Percentiles rank a stretch among this genome's conserved stretches.
phyloP scores from a whole-genome alignment of 192 early-diverging fungal species.

The Paraglomus brasilianum region DNA sequence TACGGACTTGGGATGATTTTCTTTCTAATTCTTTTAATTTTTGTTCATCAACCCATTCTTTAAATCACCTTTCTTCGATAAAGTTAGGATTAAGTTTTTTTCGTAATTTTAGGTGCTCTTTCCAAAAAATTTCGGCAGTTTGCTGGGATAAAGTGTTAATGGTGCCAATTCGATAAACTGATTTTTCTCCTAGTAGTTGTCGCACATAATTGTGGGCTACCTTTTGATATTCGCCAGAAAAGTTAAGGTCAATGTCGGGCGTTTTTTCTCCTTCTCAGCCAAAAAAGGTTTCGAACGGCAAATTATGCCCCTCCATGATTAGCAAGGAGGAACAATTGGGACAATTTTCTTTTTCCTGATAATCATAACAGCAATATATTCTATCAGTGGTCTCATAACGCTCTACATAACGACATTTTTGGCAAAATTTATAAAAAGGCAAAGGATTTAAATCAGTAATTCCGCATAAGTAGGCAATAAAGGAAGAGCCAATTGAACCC shows the following conservation, averaged over 20 bases:
- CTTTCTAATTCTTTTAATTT: no score
- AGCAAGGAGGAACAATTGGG: neutral
- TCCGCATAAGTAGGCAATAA: neutral
- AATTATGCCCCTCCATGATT: constrained; percentile 8
- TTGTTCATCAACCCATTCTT: no score
- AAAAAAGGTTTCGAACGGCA: constrained; percentile 11
- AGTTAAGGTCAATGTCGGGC: constrained; percentile 10
- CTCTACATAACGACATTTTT: neutral
- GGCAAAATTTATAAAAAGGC: constrained; percentile 3
- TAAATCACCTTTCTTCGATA: no score
- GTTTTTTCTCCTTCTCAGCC: constrained; percentile 15
- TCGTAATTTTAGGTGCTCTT: neutral
- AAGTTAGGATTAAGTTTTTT: constrained; percentile 2
- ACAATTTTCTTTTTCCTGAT: constrained; percentile 1
- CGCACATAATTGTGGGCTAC: neutral
- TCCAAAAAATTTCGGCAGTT: constrained; percentile 6
- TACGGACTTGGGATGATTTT: no score
- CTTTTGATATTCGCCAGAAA: constrained; percentile 14
- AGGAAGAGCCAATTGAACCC: neutral
- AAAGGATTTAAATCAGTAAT: constrained; percentile 5
- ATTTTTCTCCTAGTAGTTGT: neutral
- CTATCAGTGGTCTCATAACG: neutral
- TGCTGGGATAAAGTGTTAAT: neutral
- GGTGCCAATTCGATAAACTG: constrained; percentile 13
- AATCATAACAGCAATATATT: constrained; percentile 1